Conservation (phyloP, 441 rosid genomes). For the Corymbia citriodora region DNA sequence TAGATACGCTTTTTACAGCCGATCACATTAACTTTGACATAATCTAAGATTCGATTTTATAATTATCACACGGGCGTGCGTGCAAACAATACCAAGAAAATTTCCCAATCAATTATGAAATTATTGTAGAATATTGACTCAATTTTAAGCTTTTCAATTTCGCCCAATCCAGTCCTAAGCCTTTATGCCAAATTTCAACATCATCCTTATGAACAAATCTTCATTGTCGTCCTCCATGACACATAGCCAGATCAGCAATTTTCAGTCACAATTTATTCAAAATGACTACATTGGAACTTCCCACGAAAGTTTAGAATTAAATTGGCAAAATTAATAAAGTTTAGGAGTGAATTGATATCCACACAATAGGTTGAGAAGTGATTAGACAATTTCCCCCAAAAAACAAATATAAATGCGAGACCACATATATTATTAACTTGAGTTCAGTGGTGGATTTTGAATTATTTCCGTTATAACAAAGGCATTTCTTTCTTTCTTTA, state of each 20-base stretch:
- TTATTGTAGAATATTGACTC: neutral
- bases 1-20: neutral
- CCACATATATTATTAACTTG: neutral
- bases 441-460: neutral
- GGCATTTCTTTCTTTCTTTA: neutral
- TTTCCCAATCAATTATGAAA: neutral
- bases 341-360: neutral
- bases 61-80: neutral
- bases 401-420: neutral
- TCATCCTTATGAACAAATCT: neutral
- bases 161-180: neutral
- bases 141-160: fast-evolving
- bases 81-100: neutral
- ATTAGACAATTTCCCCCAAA: neutral
- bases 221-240: neutral
- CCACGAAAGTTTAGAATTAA: neutral
- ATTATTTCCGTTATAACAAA: neutral
- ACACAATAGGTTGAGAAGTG: neutral
- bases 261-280: fast-evolving
- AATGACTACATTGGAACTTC: neutral
- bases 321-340: neutral
- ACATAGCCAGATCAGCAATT: fast-evolving
- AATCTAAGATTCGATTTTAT: neutral
- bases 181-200: neutral
- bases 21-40: neutral